These are phyloP conservation scores for Geotrichum ghanense DNA, from an alignment of 805 yeast species.

Conservation along the genomic window DNA sequence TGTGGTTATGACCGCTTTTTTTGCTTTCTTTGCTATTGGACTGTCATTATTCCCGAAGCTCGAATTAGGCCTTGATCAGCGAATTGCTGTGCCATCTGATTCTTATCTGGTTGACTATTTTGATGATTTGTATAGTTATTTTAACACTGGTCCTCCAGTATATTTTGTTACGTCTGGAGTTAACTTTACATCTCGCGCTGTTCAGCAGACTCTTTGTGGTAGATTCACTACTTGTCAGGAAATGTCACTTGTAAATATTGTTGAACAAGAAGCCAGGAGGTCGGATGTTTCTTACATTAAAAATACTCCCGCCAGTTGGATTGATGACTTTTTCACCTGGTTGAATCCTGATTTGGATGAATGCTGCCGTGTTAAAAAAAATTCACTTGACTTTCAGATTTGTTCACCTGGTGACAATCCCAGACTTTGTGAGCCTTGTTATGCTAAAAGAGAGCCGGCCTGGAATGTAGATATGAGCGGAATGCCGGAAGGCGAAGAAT, in stretches of 20 bases:
- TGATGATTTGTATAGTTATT: conserved; percentile 56
- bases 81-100: conserved; percentile 72
- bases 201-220: conserved; percentile 76
- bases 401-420: conserved; percentile 60
- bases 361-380: conserved; percentile 67
- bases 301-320: conserved; percentile 85
- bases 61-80: conserved; percentile 76
- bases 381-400: conserved; percentile 36
- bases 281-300: conserved; percentile 51
- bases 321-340: conserved; percentile 83
- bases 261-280: conserved; percentile 76
- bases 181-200: conserved; percentile 46
- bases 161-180: conserved; percentile 68
- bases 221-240: conserved; percentile 76
- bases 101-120: conserved; percentile 78
- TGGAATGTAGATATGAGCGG: conserved; percentile 74
- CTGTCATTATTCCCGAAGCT: conserved; percentile 58
- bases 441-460: conserved; percentile 39
- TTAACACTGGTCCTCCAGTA: conserved; percentile 86
- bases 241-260: conserved; percentile 62
- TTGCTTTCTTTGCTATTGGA: conserved; percentile 56
- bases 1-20: conserved; percentile 41
- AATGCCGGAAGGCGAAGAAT: conserved; percentile 65
- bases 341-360: conserved; percentile 76
- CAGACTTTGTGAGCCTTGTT: conserved; percentile 67